These are phyloP conservation scores for Strobilomyces echinocephalus DNA, from an alignment of 768 basidiomycete genomes.

Conservation along the genomic window DNA sequence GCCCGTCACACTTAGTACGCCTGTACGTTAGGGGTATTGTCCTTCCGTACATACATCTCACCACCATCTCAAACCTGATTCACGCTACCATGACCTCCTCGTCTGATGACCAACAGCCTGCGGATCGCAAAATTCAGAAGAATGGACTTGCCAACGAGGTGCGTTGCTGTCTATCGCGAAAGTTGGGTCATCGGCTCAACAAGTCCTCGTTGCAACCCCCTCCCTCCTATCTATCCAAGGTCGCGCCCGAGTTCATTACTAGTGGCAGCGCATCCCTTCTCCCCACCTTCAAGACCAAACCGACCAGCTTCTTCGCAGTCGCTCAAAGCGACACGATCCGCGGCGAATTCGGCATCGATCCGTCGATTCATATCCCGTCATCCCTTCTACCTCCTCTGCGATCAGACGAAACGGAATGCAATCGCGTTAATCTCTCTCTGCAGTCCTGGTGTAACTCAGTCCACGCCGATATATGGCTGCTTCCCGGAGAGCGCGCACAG, in stretches of 20 bases:
- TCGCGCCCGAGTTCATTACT: background rate
- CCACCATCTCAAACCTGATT: too few species aligned
- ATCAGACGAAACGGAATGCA: slow-evolving; percentile 32
- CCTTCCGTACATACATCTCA: too few species aligned
- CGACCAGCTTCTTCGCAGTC: slow-evolving; percentile 24
- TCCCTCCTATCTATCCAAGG: slow-evolving; percentile 18
- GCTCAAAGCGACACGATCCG: background rate
- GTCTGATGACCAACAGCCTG: background rate
- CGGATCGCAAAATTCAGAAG: background rate
- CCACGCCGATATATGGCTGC: slow-evolving; percentile 38
- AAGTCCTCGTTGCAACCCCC: slow-evolving; percentile 4
- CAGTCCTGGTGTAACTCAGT: slow-evolving; percentile 33
- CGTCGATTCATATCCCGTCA: slow-evolving; percentile 36
- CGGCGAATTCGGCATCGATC: slow-evolving; percentile 41
- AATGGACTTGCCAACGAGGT: slow-evolving; percentile 9
- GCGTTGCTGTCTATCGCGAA: too few species aligned
- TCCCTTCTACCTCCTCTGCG: slow-evolving; percentile 37
- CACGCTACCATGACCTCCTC: too few species aligned
- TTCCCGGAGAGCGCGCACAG: background rate
- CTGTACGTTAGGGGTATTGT: too few species aligned
- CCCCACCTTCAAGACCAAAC: slow-evolving; percentile 22
- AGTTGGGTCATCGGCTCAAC: background rate
- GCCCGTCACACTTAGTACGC: too few species aligned
- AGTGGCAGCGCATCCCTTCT: background rate
- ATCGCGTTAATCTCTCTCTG: slow-evolving; percentile 38